Conservation (phyloP, 768 basidiomycete species). For the Kwoniella dejecticola region DNA sequence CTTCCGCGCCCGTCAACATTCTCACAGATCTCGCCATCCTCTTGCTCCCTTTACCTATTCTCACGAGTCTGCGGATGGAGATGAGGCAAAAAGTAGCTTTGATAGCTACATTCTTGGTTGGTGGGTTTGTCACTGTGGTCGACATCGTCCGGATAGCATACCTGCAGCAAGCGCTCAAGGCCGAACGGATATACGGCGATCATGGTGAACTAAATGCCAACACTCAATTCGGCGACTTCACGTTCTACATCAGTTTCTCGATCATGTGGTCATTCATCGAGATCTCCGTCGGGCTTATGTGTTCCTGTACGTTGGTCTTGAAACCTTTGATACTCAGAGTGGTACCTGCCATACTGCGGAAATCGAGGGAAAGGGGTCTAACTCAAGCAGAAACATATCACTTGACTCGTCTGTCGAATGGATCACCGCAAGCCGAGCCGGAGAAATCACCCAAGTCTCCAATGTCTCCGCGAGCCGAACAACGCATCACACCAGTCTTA, state of each 20-base stretch:
- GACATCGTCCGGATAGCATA: slow-evolving; percentile 53
- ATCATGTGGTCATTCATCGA: slow-evolving; percentile 54
- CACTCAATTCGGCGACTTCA: slow-evolving; percentile 34
- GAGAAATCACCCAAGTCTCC: slow-evolving; percentile 8
- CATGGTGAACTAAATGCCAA: slow-evolving; percentile 4
- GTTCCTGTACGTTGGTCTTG: slow-evolving; percentile 49
- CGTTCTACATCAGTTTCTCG: slow-evolving; percentile 42
- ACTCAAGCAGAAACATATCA: neutral
- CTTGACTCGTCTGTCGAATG: neutral
- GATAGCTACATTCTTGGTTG: slow-evolving; percentile 50
- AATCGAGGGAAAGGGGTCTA: neutral
- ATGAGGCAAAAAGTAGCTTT: slow-evolving; percentile 48
- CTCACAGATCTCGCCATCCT: slow-evolving; percentile 54
- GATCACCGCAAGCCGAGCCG: slow-evolving; percentile 1
- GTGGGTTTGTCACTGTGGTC: slow-evolving; percentile 52
- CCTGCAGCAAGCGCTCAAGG: slow-evolving; percentile 46
- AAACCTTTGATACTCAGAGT: slow-evolving; percentile 50
- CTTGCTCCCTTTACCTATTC: slow-evolving; percentile 50
- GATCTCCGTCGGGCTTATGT: slow-evolving; percentile 48
- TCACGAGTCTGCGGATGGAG: slow-evolving; percentile 52
- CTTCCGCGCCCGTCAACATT: slow-evolving; percentile 52
- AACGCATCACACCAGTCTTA: too few species aligned
- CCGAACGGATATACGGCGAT: slow-evolving; percentile 15
- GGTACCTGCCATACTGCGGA: slow-evolving; percentile 37
- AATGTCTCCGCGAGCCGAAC: too few species aligned